Evolutionary conservation across 169 alveolate species (phyloP), one percentile per base, ranked within the genome.

Genomic region (Plasmodium relictum): DNA sequence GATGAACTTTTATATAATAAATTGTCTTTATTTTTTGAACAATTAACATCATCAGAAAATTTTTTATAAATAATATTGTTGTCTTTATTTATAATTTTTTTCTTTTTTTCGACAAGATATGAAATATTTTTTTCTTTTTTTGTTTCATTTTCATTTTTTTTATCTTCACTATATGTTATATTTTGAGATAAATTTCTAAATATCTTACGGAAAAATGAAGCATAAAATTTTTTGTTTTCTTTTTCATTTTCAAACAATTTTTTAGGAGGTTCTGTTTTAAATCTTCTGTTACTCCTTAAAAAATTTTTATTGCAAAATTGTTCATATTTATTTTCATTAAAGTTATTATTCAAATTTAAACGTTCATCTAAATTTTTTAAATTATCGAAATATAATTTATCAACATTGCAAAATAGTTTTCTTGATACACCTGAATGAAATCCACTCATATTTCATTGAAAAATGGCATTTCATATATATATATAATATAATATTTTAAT

Each of bases 241-340:
- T 31, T 31, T 31, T 45, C 87, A 50, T 54, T 20, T 42, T 78
- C 72, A 58, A 54, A 22, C 3, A 83, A 22, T 10, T 6, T 41
- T 41, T 83, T 66, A 6, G 91, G 73, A 6, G 91, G 91, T 14
- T 83, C 91, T 2, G 91, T 83, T 45, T 83, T 83, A 39, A 83
- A 83, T 50, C 83, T 59, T 39, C 91, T 68, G 22, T 42, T 83
- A 80, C 39, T 80, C 37, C 90, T 66, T 24, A 71, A 7, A 48
- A 50, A 80, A 5, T 24, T 80, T 16, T 80, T 58, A 41, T 31
- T 31, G 12, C 9, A 50, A 16, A 26, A 20, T 16, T 66, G 26
- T 14, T 80, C 83, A 80, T 80, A 80, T 50, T 54, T 48, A 31
- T 80, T 80, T 20, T 80, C 90, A n/a, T 80, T 68, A 62, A 80